Base-by-base conservation (phyloP, 1,284 basidiomycete species). In the Fistulinella cinereoalba region DNA sequence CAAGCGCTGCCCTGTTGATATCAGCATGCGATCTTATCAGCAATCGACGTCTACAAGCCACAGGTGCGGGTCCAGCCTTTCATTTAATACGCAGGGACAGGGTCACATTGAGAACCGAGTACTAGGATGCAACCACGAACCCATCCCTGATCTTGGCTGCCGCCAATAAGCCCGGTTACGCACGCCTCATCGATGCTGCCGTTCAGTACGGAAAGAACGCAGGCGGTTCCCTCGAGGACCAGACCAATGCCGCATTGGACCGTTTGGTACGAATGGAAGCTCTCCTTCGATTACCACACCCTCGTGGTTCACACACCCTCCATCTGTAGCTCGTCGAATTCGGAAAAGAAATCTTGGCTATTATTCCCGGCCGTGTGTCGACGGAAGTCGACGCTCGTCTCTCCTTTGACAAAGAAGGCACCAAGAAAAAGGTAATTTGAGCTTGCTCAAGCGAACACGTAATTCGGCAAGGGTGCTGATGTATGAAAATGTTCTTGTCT, bases 351-450 rank as follows among this genome's bases (percentile, higher is more conserved):
- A 98, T 99, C 66, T 79, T 99, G 54, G 75, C 79, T 56, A 92
- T 98, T 70, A 92, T 99, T 64, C 96, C 96, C 46, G 96, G 96
- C 52, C 89, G 96, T 70, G 95, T 99, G 57, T 99, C 96, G 39
- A 99, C 96, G 53, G 96, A 99, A 73, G 92, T 99, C 56, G 95
- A 99, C 71, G 96, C 96, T 43, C 83, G 87, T 55, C 83, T 97
- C 50, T 97, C 95, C 46, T 97, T 96, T 71, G 88, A 97, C 76
- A 93, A 88, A 72, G 83, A 87, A 66, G 90, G 70, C 21, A 95
- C 92, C 52, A 95, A 92, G 70, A 80, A 79, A 52, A 96, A 95
- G 80, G 83, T 77, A 44, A n/a, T 22, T 57, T 19, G 56, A 93
- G 90, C 85, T 97, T 53, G 92, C 98, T 63, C 93, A 43, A 36